phyloP scores from a whole-genome alignment of 352 stramenopile species.

The Phytophthora lateralis region DNA sequence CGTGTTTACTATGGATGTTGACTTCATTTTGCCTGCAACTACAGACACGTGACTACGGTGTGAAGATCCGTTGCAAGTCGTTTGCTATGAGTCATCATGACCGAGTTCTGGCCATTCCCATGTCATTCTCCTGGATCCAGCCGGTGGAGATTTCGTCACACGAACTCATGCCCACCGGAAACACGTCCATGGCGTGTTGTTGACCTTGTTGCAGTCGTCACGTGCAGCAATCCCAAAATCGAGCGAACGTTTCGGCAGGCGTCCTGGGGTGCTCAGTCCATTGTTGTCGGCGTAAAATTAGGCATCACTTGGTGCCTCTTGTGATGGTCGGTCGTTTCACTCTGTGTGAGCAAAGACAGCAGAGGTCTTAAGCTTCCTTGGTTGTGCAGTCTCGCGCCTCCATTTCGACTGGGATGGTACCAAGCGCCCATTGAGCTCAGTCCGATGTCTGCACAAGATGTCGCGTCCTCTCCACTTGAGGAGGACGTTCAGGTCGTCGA shows the following conservation, averaged over 20 bases:
- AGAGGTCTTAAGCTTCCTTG: neutral
- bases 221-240: neutral
- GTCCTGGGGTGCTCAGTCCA: neutral
- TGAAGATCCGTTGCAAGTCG: no score
- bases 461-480: neutral
- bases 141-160: no score
- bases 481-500: neutral
- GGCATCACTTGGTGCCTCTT: conserved; percentile 1
- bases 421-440: conserved; percentile 17
- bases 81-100: no score
- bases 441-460: conserved; percentile 20
- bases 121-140: no score
- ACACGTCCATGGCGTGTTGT: no score
- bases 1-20: no score
- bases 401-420: conserved; percentile 27
- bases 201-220: no score
- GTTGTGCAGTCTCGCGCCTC: neutral
- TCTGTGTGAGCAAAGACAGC: no score
- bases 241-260: neutral
- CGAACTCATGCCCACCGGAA: no score
- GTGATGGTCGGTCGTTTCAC: conserved; percentile 24
- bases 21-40: no score
- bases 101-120: no score
- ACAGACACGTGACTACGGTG: no score
- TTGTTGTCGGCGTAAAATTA: conserved; percentile 9